Evolutionary conservation across 495 filamentous ascomycete species (phyloP).

Genomic region (Rhizodiscina lignyota): DNA sequence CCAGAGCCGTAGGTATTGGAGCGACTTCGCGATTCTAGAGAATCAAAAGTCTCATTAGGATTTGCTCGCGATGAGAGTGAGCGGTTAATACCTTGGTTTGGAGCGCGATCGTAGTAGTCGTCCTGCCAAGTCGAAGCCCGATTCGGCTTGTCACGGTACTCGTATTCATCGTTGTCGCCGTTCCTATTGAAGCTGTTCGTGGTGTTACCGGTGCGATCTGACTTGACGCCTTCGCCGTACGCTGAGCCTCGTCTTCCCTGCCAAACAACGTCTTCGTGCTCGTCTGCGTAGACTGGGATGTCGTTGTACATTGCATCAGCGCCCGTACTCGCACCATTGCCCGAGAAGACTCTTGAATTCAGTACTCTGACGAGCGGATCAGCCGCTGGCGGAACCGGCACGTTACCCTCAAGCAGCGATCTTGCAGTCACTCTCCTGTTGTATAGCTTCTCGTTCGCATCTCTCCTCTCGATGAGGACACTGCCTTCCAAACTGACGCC

Average conservation of each 20-base stretch:
- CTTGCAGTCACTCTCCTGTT: conserved; percentile 62
- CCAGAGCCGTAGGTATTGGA: conserved; percentile 8
- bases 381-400: conserved; percentile 66
- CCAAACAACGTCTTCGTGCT: conserved; percentile 86
- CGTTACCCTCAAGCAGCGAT: conserved; percentile 60
- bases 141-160: conserved; percentile 47
- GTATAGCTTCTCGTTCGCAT: conserved; percentile 95
- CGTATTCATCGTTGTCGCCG: conserved; percentile 28
- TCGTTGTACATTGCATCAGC: conserved; percentile 83
- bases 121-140: conserved; percentile 77
- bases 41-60: conserved; percentile 33
- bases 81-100: conserved; percentile 18
- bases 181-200: conserved; percentile 11
- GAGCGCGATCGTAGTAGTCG: conserved; percentile 62
- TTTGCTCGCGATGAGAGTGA: conserved; percentile 33
- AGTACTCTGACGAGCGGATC: conserved; percentile 71
- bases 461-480: conserved; percentile 77
- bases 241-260: conserved; percentile 60
- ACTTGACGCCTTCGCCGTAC: conserved; percentile 54
- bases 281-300: conserved; percentile 77
- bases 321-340: conserved; percentile 27
- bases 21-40: conserved; percentile 19
- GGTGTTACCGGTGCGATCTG: conserved; percentile 34
- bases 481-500: conserved; percentile 89
- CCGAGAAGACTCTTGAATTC: conserved; percentile 68